These are phyloP conservation scores for Ophiognomonia clavigignenti-juglandacearum DNA, from an alignment of 2,329 filamentous ascomycete species.

Conservation along the genomic window DNA sequence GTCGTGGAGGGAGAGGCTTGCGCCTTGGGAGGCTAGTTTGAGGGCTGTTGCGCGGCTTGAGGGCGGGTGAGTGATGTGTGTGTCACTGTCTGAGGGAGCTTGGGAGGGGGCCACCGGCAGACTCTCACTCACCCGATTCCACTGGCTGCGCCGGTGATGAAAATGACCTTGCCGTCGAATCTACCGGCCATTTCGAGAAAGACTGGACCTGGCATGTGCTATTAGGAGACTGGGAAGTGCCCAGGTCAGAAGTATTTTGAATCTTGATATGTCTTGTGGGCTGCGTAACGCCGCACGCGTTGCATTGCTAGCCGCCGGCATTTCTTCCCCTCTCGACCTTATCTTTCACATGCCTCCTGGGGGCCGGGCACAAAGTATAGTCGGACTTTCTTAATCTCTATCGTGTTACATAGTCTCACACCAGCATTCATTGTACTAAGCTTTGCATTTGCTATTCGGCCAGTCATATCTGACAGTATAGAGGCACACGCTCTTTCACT, in stretches of 20 bases:
- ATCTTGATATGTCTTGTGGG: no score
- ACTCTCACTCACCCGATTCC: constrained; percentile 19
- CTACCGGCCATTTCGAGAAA: not conserved
- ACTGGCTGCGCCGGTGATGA: constrained; percentile 22
- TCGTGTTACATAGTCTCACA: no score
- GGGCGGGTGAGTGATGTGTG: not conserved
- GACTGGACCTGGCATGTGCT: not conserved
- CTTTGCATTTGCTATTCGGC: no score
- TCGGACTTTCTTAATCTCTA: no score
- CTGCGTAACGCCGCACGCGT: no score
- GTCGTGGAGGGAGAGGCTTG: constrained; percentile 23
- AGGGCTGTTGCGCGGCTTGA: constrained; percentile 21
- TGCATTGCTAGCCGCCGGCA: no score
- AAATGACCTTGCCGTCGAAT: constrained; percentile 9
- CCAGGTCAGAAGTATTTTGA: not conserved
- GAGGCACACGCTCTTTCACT: no score
- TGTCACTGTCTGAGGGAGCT: not conserved
- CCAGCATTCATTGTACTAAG: no score
- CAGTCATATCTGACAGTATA: no score
- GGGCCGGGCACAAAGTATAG: no score
- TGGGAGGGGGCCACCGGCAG: not conserved
- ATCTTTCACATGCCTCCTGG: no score
- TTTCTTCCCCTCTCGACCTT: no score
- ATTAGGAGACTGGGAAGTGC: not conserved
- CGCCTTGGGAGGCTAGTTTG: constrained; percentile 23